Base-by-base conservation (phyloP, 306 rosid genomes). In the Cucurbita ficifolia region DNA sequence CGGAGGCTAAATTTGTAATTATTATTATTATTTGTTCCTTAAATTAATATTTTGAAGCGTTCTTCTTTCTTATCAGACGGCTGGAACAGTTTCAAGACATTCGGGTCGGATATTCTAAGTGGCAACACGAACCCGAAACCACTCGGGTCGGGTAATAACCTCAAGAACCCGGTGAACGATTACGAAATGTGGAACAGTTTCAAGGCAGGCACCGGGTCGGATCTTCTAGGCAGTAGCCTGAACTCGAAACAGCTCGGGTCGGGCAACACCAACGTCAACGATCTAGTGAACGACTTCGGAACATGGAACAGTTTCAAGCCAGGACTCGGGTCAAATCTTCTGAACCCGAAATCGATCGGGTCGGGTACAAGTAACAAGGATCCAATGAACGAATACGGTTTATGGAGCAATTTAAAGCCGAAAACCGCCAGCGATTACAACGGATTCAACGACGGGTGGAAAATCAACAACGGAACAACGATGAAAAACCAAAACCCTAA, bases 381-480 rank as follows among this genome's bases (percentile, higher is more conserved):
- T 5, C 21, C 49, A 4, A 14, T 77, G 10, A 69, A 53, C 35
- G 76, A 53, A 7, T 60, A 60, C 68, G 68, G 19, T 14, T 70
- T 81, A 43, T 80, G 79, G 76, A 75, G 74, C 75, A 65, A n/a
- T 52, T 61, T 78, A 39, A 78, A 51, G 67, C 24, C 77, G 1
- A 78, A 72, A n/a, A 1, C 58, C 52, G 6, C 69, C 29, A 2
- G 22, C 1, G 73, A 68, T 68, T 68, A 70, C 45, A 76, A 56
- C 16, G 53, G 72, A 45, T 67, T 81, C 46, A 75, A 63, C 38
- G 79, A 62, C 12, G 78, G 85, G 43, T 80, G 80, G 77, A 76
- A 79, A 49, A 43, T 45, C 11, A 64, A 64, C 46, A 63, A 40
- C 46, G 43, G 43, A 24, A 13, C 48, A 7, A 7, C 52, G 19